These are phyloP conservation scores for Wickerhamiella alocasiicola DNA, from an alignment of 805 yeast genomes.

Conservation along the genomic window DNA sequence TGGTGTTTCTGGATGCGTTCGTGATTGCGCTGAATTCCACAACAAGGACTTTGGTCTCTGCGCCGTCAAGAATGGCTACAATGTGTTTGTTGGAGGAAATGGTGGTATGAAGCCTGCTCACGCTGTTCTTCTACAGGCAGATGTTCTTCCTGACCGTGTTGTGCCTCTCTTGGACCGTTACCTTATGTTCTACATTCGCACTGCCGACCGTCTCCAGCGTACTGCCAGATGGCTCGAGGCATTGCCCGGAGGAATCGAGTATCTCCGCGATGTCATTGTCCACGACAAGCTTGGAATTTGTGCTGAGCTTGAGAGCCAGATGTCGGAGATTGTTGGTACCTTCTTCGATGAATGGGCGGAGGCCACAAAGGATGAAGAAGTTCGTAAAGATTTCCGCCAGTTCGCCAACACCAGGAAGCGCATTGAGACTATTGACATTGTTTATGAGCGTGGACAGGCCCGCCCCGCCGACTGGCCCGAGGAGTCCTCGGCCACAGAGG, in stretches of 20 bases:
- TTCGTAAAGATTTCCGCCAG: constrained; percentile 24
- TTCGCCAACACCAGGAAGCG: constrained; percentile 26
- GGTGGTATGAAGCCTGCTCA: constrained; percentile 34
- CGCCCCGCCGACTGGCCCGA: constrained; percentile 31
- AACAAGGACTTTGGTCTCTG: constrained; percentile 31
- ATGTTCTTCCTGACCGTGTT: constrained; percentile 30
- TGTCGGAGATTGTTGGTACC: constrained; percentile 27
- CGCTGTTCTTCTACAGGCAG: constrained; percentile 27
- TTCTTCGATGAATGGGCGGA: constrained; percentile 30
- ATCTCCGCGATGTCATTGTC: constrained; percentile 28
- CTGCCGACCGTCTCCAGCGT: constrained; percentile 31
- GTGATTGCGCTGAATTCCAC: constrained; percentile 32
- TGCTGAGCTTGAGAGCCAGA: constrained; percentile 28
- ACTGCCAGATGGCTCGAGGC: constrained; percentile 32
- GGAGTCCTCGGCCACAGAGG: constrained; percentile 19
- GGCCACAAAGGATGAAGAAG: constrained; percentile 23
- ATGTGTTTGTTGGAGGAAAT: constrained; percentile 31
- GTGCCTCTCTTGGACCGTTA: constrained; percentile 30
- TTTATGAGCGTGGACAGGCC: constrained; percentile 30
- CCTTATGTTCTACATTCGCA: constrained; percentile 30
- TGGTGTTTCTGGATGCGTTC: constrained; percentile 31
- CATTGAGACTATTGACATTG: constrained; percentile 27
- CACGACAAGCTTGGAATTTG: constrained; percentile 30
- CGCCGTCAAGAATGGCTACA: constrained; percentile 30
- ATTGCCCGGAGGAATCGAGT: constrained; percentile 30